phyloP scores from a whole-genome alignment of 2,329 filamentous ascomycete genomes.

The Coniosporium uncinatum region DNA sequence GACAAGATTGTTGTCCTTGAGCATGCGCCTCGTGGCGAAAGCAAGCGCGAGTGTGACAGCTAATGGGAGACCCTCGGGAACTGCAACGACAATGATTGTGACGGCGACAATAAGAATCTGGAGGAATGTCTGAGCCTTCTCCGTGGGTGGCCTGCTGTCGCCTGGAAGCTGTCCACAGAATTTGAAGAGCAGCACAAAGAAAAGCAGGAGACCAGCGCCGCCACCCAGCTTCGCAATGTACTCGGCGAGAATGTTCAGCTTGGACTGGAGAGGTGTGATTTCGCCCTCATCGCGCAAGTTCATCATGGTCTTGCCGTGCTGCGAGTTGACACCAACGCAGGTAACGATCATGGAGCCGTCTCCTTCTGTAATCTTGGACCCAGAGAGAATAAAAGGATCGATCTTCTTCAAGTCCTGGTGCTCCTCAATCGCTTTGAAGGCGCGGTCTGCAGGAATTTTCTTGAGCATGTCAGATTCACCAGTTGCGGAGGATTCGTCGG shows the following conservation, averaged over 20 bases:
- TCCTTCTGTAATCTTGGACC: slow-evolving; percentile 71
- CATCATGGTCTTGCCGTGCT: slow-evolving; percentile 74
- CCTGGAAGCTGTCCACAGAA: slow-evolving; percentile 44
- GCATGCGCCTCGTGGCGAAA: slow-evolving; percentile 58
- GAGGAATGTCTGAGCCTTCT: slow-evolving; percentile 59
- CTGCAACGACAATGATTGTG: slow-evolving; percentile 70
- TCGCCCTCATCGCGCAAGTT: slow-evolving; percentile 71
- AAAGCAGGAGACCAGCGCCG: slow-evolving; percentile 25
- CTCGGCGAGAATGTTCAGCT: slow-evolving; percentile 71
- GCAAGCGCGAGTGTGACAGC: slow-evolving; percentile 90
- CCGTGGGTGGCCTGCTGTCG: slow-evolving; percentile 62
- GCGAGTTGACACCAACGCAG: slow-evolving; percentile 67
- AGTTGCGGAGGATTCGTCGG: slow-evolving; percentile 71
- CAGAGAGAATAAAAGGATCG: slow-evolving; percentile 86
- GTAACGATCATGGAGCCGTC: slow-evolving; percentile 73
- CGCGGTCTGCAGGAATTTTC: slow-evolving; percentile 61
- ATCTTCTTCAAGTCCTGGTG: slow-evolving; percentile 58
- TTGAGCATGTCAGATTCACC: slow-evolving; percentile 70
- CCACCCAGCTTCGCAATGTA: slow-evolving; percentile 78
- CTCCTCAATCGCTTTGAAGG: slow-evolving; percentile 58
- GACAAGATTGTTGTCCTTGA: slow-evolving; percentile 58
- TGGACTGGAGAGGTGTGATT: slow-evolving; percentile 73
- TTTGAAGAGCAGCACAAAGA: slow-evolving; percentile 7
- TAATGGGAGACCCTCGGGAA: slow-evolving; percentile 93
- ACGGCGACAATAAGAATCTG: slow-evolving; percentile 36